Evolutionary conservation across 169 alveolate genomes (phyloP).

Genomic region (Cytauxzoon felis): DNA sequence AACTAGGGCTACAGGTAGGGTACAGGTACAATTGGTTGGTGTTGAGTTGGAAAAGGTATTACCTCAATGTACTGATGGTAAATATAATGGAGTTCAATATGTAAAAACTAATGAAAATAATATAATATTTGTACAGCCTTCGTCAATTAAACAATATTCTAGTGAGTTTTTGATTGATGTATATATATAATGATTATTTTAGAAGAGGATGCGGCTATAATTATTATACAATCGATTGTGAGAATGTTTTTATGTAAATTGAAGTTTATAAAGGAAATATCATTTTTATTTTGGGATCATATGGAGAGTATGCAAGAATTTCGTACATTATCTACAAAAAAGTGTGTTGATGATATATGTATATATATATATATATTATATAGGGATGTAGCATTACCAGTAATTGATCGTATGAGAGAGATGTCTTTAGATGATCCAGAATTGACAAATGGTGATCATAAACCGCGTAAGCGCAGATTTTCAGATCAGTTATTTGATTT

Average conservation of each 20-base stretch:
- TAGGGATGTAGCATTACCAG: constrained; percentile 51
- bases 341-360: constrained; percentile 1
- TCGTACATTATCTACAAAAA: constrained; percentile 47
- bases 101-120: neutral
- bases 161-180: constrained; percentile 2
- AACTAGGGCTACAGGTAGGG: constrained; percentile 28
- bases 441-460: neutral
- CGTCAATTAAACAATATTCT: constrained; percentile 24
- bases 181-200: neutral
- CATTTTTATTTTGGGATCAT: constrained; percentile 60
- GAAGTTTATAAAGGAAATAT: constrained; percentile 37
- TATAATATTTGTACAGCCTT: constrained; percentile 18
- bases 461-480: constrained; percentile 30
- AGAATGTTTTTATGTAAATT: constrained; percentile 41
- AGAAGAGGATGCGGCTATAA: constrained; percentile 63
- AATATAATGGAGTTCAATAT: constrained; percentile 1
- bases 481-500: constrained; percentile 36
- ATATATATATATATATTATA: neutral
- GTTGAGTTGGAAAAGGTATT: constrained; percentile 38
- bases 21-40: constrained; percentile 26
- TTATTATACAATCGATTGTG: constrained; percentile 47
- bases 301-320: constrained; percentile 62
- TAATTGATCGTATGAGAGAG: constrained; percentile 28
- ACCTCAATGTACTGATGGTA: constrained; percentile 18
- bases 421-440: constrained; percentile 1